Conservation (phyloP, 1,139 yeast species). For the Entelexis sorbosivorans region DNA sequence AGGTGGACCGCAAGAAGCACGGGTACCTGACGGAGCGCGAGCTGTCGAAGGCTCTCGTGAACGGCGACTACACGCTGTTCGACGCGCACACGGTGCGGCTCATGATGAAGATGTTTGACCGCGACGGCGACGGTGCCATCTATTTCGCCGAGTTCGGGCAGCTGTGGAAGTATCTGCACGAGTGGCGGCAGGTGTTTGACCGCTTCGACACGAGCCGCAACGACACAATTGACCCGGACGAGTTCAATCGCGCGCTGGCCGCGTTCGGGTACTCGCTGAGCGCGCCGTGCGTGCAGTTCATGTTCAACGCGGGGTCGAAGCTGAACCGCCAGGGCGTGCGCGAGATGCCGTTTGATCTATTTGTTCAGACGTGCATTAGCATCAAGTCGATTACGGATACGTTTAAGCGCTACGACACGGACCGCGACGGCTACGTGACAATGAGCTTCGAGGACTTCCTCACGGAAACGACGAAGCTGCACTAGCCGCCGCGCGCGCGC, state of each 20-base stretch:
- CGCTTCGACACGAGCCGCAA: conserved; percentile 52
- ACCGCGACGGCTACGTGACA: conserved; percentile 66
- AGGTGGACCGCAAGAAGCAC: conserved; percentile 43
- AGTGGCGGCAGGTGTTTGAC: conserved; percentile 56
- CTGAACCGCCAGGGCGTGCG: conserved; percentile 38
- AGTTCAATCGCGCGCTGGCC: conserved; percentile 53
- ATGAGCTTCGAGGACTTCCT: conserved; percentile 69
- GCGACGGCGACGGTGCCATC: conserved; percentile 39
- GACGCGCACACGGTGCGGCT: conserved; percentile 51
- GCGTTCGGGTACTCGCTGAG: conserved; percentile 62
- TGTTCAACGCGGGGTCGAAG: conserved; percentile 50
- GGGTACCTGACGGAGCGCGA: conserved; percentile 52
- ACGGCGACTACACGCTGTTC: conserved; percentile 51
- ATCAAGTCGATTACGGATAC: conserved; percentile 65
- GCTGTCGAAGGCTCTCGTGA: conserved; percentile 50
- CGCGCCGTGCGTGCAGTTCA: conserved; percentile 40
- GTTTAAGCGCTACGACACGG: conserved; percentile 65
- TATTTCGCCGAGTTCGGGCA: conserved; percentile 61
- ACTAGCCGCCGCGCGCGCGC: neutral
- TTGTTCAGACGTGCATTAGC: conserved; percentile 71
- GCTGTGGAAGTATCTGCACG: conserved; percentile 61
- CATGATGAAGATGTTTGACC: conserved; percentile 57
- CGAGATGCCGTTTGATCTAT: conserved; percentile 66
- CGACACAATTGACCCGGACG: conserved; percentile 56
- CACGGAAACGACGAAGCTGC: conserved; percentile 43